Conservation (phyloP, 2,329 filamentous ascomycete genomes). For the Pseudocercospora cruenta region DNA sequence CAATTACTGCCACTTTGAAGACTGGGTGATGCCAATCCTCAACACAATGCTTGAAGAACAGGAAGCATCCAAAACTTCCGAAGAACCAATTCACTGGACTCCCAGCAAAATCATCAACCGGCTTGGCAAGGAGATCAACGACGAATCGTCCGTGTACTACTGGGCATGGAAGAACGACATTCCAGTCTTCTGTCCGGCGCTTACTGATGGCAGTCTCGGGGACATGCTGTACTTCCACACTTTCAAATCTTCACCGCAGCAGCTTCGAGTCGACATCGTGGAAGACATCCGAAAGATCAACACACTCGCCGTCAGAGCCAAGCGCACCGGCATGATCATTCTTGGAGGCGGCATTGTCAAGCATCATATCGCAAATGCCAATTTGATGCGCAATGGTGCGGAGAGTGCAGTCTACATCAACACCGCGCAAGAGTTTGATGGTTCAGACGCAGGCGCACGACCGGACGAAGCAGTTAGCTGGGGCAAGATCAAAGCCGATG, state of each 20-base stretch:
- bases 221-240: constrained; percentile 99
- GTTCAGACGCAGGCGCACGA: constrained; percentile 90
- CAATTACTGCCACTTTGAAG: constrained; percentile 97
- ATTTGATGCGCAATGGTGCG: constrained; percentile 94
- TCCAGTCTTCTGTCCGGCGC: constrained; percentile 91
- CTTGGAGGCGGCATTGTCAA: constrained; percentile 94
- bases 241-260: constrained; percentile 80
- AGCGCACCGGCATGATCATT: constrained; percentile 91
- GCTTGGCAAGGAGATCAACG: constrained; percentile 89
- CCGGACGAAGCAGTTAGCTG: constrained; percentile 97
- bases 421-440: constrained; percentile 95
- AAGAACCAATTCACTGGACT: constrained; percentile 81
- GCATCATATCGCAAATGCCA: constrained; percentile 97
- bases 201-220: constrained; percentile 92
- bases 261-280: constrained; percentile 86
- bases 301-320: constrained; percentile 83
- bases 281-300: constrained; percentile 94
- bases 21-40: constrained; percentile 96
- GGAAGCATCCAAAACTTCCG: constrained; percentile 68
- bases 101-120: constrained; percentile 89
- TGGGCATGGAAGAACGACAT: constrained; percentile 98
- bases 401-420: constrained; percentile 98
- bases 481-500: constrained; percentile 94
- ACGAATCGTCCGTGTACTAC: constrained; percentile 90
- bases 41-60: constrained; percentile 93